Conservation (phyloP, 306 rosid genomes). For the Cucurbita ficifolia region DNA sequence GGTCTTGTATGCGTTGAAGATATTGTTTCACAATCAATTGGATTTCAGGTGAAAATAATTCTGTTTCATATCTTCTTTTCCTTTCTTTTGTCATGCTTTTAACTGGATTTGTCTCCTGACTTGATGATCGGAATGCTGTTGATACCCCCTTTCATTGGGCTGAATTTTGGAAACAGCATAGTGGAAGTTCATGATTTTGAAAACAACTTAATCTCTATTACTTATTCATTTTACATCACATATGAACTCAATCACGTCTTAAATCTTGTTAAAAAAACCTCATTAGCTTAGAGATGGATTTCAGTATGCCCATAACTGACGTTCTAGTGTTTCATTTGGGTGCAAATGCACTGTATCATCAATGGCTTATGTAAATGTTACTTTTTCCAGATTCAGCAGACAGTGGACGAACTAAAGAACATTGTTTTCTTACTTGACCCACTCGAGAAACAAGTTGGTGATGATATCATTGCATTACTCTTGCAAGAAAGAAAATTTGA, state of each 20-base stretch:
- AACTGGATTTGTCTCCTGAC: not conserved
- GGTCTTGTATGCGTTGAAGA: constrained; percentile 76
- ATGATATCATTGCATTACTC: constrained; percentile 63
- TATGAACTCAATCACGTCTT: not conserved
- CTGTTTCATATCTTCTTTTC: not conserved
- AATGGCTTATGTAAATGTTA: not conserved
- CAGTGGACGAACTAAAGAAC: constrained; percentile 48
- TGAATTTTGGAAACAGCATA: not conserved
- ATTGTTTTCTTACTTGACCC: constrained; percentile 61
- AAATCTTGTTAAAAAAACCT: not conserved
- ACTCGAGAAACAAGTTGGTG: constrained; percentile 79
- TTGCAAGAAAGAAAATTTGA: constrained; percentile 78
- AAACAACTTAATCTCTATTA: not conserved
- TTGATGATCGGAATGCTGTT: not conserved
- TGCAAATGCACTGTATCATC: not conserved
- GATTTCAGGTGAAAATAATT: constrained; percentile 56
- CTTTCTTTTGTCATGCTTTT: not conserved
- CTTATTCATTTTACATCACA: not conserved
- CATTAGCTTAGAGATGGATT: not conserved
- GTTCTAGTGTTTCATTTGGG: not conserved
- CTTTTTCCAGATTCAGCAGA: constrained; percentile 56
- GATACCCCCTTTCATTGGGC: not conserved
- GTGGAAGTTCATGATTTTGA: not conserved
- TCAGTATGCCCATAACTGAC: not conserved
- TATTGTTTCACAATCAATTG: constrained; percentile 87